Evolutionary conservation across 306 rosid genomes (phyloP), one percentile per base, ranked within the genome.

Genomic region (Dalbergia cultrata): DNA sequence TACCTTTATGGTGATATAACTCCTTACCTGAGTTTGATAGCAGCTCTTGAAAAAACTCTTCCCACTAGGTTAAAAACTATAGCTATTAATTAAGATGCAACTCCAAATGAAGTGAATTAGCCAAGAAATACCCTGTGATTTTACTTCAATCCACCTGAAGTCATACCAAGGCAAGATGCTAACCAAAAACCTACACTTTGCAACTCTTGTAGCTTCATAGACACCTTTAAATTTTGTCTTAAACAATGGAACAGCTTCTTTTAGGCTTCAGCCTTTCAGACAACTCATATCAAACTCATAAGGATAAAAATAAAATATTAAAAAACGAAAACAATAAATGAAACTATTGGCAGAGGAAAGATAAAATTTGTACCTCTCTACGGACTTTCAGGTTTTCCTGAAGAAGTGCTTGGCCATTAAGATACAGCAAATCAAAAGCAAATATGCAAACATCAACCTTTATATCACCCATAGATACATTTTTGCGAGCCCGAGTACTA

Each of bases 401-500:
- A 73, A 93, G 87, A 61, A 93, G 94, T 21, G 91, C 91, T 84
- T 80, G 86, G 59, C 94, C 99, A 79, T 95, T 90, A 66, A 89
- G 96, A 81, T 90, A 93, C 79, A 95, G 65, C 81, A 93, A 63
- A 87, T 95, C 99, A 86, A 95, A 95, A 76, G 96, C 96, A 88
- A 82, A 95, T 81, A 93, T 75, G 88, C 98, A 91, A 75, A 93
- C 98, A 50, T 89, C 71, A 72, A 93, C 90, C 91, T 93, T 93
- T 70, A 95, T 88, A 67, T 91, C 94, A 79, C 83, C 72, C 50
- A 91, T 0, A 19, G 72, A 82, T 65, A 95, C 98, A 80, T 95
- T 91, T 90, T 95, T 95, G 59, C 98, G 97, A 60, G 97, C 91
- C 74, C 99, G 92, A n/a, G 98, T 91, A 83, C 88, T 90, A 75